Conservation (phyloP, 140 eudicot species). For the Anethum foeniculum region DNA sequence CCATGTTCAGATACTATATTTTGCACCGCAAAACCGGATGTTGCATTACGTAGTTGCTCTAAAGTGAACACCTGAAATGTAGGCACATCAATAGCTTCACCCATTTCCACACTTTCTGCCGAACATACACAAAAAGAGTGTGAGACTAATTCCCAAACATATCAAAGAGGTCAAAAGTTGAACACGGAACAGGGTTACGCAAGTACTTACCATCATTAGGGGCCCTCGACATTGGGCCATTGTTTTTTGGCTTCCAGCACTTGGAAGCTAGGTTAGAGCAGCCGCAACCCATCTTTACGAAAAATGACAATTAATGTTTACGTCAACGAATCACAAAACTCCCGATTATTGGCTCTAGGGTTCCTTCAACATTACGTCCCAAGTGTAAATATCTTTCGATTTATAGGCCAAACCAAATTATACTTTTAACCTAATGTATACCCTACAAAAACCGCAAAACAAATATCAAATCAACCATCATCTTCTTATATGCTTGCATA, state of each 20-base stretch:
- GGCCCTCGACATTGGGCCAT: constrained; percentile 37
- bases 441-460: neutral
- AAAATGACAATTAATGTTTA: constrained; percentile 6
- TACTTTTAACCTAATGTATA: neutral
- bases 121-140: neutral
- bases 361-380: neutral
- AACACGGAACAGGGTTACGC: neutral
- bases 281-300: constrained; percentile 47
- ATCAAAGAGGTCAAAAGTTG: neutral
- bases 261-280: constrained; percentile 46
- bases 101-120: constrained; percentile 48
- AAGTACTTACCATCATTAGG: constrained; percentile 35
- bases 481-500: neutral
- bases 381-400: neutral
- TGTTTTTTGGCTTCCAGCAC: constrained; percentile 42
- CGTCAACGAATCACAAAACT: constrained; percentile 5
- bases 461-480: neutral
- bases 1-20: constrained; percentile 93
- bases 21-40: constrained; percentile 79
- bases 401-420: neutral
- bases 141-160: neutral
- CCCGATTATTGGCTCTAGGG: constrained; percentile 2
- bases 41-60: constrained; percentile 69
- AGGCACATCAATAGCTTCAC: constrained; percentile 51
- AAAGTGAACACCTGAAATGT: constrained; percentile 53